A percentile compares a stretch with the other conserved stretches of the same genome.
phyloP scores from a whole-genome alignment of 2,329 filamentous ascomycete genomes.

The Sporothrix protearum region DNA sequence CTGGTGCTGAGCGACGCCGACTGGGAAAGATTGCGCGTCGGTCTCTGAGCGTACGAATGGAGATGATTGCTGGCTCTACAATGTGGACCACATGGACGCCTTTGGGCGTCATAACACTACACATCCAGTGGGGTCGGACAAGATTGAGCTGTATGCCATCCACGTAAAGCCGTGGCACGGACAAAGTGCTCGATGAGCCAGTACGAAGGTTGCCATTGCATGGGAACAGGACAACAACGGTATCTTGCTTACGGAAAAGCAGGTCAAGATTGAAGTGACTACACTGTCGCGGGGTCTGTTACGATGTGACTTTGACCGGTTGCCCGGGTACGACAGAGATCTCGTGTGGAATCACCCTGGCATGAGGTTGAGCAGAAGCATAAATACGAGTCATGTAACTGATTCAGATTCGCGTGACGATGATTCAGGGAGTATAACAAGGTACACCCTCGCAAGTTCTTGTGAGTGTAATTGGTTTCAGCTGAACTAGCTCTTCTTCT shows the following conservation, averaged over 20 bases:
- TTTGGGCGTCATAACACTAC: constrained; percentile 7
- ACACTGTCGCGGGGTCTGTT: neutral
- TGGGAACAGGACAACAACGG: constrained; percentile 7
- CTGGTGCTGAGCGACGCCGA: constrained; percentile 12
- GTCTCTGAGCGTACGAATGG: neutral
- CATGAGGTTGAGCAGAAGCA: neutral
- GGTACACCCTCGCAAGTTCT: no score
- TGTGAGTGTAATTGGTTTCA: no score
- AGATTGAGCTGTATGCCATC: neutral
- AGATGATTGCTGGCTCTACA: constrained; percentile 4
- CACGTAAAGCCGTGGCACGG: neutral
- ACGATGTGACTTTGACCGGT: neutral
- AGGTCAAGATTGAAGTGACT: constrained; percentile 14
- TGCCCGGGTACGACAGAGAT: neutral
- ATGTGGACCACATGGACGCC: neutral
- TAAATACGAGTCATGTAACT: neutral
- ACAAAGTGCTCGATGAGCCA: neutral
- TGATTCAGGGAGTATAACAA: neutral
- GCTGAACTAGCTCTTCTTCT: no score
- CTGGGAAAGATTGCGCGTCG: neutral
- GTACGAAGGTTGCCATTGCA: constrained; percentile 4
- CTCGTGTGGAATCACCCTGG: neutral
- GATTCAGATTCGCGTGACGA: neutral
- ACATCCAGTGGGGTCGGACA: neutral
- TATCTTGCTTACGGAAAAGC: neutral